Evolutionary conservation across 768 basidiomycete genomes (phyloP).

Genomic region (Termitomyces bulborhizus): DNA sequence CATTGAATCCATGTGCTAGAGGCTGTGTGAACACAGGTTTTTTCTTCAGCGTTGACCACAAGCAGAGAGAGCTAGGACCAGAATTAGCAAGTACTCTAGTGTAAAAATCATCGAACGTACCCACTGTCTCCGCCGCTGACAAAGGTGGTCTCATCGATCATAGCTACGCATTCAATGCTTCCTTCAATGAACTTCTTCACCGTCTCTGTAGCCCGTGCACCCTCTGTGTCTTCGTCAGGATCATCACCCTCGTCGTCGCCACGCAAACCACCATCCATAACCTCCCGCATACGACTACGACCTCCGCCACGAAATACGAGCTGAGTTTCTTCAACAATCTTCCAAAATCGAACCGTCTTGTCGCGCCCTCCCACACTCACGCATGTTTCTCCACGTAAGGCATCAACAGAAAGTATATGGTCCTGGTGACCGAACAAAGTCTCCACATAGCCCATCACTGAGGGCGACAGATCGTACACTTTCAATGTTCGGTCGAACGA

Average conservation of each 20-base stretch:
- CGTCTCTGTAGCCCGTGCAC: constrained; percentile 23
- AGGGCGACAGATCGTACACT: constrained; percentile 65
- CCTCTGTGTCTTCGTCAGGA: constrained; percentile 19
- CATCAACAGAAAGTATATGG: constrained; percentile 67
- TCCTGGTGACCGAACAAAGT: constrained; percentile 98
- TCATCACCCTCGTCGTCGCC: constrained; percentile 55
- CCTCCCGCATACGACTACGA: constrained; percentile 69
- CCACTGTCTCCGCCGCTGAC: constrained; percentile 95
- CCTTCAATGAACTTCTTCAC: constrained; percentile 73
- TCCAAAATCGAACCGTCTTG: constrained; percentile 92
- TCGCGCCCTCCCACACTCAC: constrained; percentile 88
- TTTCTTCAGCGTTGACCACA: constrained; percentile 92
- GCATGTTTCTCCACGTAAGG: constrained; percentile 77
- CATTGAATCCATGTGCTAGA: constrained; percentile 83
- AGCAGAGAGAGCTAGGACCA: constrained; percentile 69
- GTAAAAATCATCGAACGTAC: constrained; percentile 39
- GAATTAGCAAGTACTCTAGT: background rate
- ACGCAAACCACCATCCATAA: constrained; percentile 69
- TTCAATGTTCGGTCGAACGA: constrained; percentile 89
- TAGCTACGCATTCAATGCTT: constrained; percentile 84
- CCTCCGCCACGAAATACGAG: constrained; percentile 97
- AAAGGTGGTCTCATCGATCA: constrained; percentile 94
- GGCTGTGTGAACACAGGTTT: constrained; percentile 87
- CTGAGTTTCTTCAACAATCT: constrained; percentile 91
- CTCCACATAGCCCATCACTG: constrained; percentile 89